Base-by-base conservation (phyloP, 768 basidiomycete genomes). In the Lactarius trivialis region DNA sequence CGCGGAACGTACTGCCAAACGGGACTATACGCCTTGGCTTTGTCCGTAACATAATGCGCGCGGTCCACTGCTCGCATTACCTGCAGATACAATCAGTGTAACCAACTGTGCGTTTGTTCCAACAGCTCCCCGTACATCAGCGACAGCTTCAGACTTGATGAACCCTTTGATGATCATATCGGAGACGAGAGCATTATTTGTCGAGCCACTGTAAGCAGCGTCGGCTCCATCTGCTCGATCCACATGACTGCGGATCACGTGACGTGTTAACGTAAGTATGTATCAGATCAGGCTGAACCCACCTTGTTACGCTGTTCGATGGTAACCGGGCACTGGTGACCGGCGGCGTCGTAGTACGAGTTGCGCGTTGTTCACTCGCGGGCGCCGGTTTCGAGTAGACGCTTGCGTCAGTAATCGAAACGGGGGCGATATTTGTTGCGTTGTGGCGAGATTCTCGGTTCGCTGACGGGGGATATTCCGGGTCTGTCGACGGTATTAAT, bases 161-260 rank as follows among this genome's bases (percentile, higher is more conserved):
- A 90, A 82, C 4, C 78, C 78, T 55, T 76, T 73, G 43, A 65
- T 71, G 3, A 71, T 67, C 76, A 95, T 76, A 72, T 91, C 92
- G 24, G 75, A 66, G 60, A 96, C 78, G 43, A 96, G 84, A 66
- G 91, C 86, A 14, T 74, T 68, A 70, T 91, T 94, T 3, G 82
- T 82, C 11, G 69, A 72, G 28, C 91, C 91, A 43, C 76, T 81
- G 70, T 86, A 87, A 39, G 21, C 6, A 14, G 45, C 21, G 21
- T 7, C 11, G 34, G 36, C 5, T 37, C 36, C 5, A 37, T 45
- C 43, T 11, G 7, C 8, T 11, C 11, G 41, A 4, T 21, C 43
- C 21, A 21, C 43, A 12, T 21, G n/a, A 45, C 43, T 45, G 21
- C 21, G 9, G 43, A 45, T 45, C 21, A 21, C 43, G 41, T 41